Percentiles rank a stretch among this genome's conserved stretches.
Evolutionary conservation across 139 green algal genomes (phyloP).

Genomic region (Microglena sp.): DNA sequence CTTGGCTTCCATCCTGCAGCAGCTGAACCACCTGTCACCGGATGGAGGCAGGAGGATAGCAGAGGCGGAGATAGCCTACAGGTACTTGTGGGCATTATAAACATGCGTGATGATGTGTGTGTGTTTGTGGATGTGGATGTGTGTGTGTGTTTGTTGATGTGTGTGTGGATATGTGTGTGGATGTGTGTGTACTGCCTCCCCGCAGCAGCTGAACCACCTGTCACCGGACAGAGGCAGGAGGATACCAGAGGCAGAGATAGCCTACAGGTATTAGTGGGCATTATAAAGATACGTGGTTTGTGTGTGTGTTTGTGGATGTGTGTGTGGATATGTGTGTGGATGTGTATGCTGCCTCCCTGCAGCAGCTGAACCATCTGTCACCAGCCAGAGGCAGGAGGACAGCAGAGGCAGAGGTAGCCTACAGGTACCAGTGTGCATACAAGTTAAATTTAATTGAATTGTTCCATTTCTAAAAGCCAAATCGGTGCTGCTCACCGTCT

Average conservation of each 20-base stretch:
- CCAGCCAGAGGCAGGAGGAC: slow-evolving; percentile 44
- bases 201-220: slow-evolving; percentile 45
- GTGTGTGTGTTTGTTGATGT: background rate
- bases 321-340: background rate
- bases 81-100: too few relatives aligned
- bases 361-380: slow-evolving; percentile 37
- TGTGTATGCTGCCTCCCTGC: slow-evolving; percentile 21
- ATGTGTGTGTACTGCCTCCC: slow-evolving; percentile 5
- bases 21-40: slow-evolving; percentile 37
- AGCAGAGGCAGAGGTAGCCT: slow-evolving; percentile 37
- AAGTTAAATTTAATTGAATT: too few relatives aligned
- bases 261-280: slow-evolving; percentile 40
- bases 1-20: slow-evolving; percentile 36
- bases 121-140: background rate
- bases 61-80: slow-evolving; percentile 44
- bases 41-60: slow-evolving; percentile 40
- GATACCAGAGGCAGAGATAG: slow-evolving; percentile 35
- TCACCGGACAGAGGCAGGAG: slow-evolving; percentile 40
- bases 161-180: background rate
- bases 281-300: background rate
- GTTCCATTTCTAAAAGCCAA: too few relatives aligned
- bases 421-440: slow-evolving; percentile 37
- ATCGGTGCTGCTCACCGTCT: too few relatives aligned
- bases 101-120: background rate
- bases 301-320: background rate